phyloP scores from a whole-genome alignment of 2,329 filamentous ascomycete species.

The Neofusicoccum umdonicola region DNA sequence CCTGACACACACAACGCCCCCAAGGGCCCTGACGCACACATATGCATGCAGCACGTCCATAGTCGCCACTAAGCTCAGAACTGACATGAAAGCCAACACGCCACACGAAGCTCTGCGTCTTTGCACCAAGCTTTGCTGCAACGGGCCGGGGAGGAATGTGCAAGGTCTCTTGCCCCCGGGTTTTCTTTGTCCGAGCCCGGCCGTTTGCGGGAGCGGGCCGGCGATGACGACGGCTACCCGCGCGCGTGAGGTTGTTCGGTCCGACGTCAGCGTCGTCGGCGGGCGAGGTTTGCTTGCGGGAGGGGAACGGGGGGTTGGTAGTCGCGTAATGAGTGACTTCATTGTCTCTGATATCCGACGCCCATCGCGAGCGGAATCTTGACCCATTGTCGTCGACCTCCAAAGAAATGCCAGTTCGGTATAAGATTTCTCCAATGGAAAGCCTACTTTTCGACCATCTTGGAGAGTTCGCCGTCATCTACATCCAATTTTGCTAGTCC shows the following conservation, averaged over 20 bases:
- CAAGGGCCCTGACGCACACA: neutral
- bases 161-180: neutral
- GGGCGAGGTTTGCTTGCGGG: neutral
- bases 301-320: no score
- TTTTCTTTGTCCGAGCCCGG: neutral
- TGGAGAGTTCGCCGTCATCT: no score
- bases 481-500: no score
- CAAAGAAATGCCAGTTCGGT: neutral
- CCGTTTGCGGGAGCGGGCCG: constrained; percentile 4
- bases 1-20: neutral
- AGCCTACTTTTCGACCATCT: no score
- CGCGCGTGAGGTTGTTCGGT: neutral
- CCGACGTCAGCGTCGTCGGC: neutral
- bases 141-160: neutral
- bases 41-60: neutral
- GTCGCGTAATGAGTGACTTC: neutral
- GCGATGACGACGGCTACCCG: neutral
- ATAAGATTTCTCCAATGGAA: neutral
- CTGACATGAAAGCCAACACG: neutral
- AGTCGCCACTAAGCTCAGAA: neutral
- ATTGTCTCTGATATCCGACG: neutral
- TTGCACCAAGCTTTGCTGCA: neutral
- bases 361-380: neutral
- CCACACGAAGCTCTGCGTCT: neutral
- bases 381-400: neutral